These are phyloP conservation scores for Passalora sequoiae DNA, from an alignment of 2,329 filamentous ascomycete genomes.

Conservation along the genomic window DNA sequence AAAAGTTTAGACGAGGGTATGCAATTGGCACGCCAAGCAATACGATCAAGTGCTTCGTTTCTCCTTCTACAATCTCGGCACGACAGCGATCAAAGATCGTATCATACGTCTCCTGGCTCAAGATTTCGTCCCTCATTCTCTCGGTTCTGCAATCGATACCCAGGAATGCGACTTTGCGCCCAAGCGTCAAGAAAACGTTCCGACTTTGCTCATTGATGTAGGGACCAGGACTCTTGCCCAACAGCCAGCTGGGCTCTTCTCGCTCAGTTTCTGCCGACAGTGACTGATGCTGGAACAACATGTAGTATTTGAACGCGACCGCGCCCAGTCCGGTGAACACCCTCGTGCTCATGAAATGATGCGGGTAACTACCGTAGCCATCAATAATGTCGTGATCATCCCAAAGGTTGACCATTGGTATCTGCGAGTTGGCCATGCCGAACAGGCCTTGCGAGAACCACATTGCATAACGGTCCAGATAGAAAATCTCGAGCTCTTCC, in stretches of 20 bases:
- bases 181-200: constrained; percentile 79
- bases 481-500: constrained; percentile 81
- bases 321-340: constrained; percentile 86
- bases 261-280: constrained; percentile 71
- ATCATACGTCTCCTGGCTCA: constrained; percentile 77
- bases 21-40: constrained; percentile 65
- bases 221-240: constrained; percentile 74
- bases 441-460: constrained; percentile 98
- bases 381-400: constrained; percentile 72
- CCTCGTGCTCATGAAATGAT: constrained; percentile 82
- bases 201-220: constrained; percentile 85
- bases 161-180: constrained; percentile 71
- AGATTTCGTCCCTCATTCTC: constrained; percentile 73
- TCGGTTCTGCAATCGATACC: constrained; percentile 91
- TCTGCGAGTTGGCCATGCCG: constrained; percentile 85
- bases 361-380: constrained; percentile 87
- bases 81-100: constrained; percentile 81
- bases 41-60: constrained; percentile 85
- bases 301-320: constrained; percentile 96
- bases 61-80: constrained; percentile 72
- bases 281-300: constrained; percentile 97
- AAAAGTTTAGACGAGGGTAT: constrained; percentile 49
- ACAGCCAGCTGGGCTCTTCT: constrained; percentile 84
- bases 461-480: constrained; percentile 78
- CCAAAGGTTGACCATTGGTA: constrained; percentile 97